These are phyloP conservation scores for Aeschynomene evenia DNA, from an alignment of 306 rosid species.

Conservation along the genomic window DNA sequence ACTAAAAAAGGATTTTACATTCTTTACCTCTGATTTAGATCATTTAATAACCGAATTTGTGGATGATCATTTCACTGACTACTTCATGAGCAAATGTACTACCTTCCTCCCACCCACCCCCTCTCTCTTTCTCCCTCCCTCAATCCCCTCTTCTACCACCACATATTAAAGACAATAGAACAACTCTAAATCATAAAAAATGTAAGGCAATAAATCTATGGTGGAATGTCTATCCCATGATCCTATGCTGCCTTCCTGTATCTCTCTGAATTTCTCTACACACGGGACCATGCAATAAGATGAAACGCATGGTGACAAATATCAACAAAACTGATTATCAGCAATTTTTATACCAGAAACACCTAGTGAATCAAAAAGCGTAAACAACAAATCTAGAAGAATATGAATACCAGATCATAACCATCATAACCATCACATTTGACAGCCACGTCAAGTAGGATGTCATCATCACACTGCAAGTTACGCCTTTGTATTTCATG, in stretches of 20 bases:
- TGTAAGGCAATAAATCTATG: background rate
- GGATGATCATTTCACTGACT: slow-evolving; percentile 24
- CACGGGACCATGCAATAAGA: slow-evolving; percentile 15
- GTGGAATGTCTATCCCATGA: slow-evolving; percentile 8
- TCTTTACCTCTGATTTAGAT: slow-evolving; percentile 21
- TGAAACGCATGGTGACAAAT: background rate
- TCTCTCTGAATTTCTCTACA: slow-evolving; percentile 22
- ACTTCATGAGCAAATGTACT: slow-evolving; percentile 20
- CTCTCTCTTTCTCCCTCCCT: too few relatives aligned
- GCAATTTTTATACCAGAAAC: background rate
- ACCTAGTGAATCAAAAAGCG: slow-evolving; percentile 2
- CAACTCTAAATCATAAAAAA: slow-evolving; percentile 6
- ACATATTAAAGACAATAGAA: background rate
- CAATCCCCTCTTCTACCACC: background rate
- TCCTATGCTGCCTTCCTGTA: background rate
- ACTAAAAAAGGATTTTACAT: slow-evolving; percentile 15
- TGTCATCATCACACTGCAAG: slow-evolving; percentile 68
- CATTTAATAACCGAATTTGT: slow-evolving; percentile 6
- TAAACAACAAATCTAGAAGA: background rate
- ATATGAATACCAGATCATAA: slow-evolving; percentile 82
- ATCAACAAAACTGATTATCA: slow-evolving; percentile 17
- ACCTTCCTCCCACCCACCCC: background rate
- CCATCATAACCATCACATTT: slow-evolving; percentile 98
- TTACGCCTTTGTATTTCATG: slow-evolving; percentile 79
- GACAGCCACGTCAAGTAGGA: slow-evolving; percentile 71